phyloP scores from a whole-genome alignment of 371 early-diverging fungal species.

The Lichtheimia hyalospora region DNA sequence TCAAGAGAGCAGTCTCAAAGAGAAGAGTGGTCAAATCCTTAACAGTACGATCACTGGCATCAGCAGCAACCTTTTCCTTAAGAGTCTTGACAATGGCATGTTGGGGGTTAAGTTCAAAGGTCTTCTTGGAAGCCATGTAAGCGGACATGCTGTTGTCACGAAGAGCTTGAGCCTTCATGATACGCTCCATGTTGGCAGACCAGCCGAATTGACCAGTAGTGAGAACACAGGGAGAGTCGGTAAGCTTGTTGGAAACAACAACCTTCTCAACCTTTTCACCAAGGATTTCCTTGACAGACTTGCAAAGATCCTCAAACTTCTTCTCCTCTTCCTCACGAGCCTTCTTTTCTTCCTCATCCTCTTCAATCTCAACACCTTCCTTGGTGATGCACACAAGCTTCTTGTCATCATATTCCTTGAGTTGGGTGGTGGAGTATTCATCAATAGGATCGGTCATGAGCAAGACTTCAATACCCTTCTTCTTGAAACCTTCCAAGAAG shows the following conservation, averaged over 20 bases:
- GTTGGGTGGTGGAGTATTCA: slow-evolving; percentile 96
- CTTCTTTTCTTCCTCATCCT: slow-evolving; percentile 95
- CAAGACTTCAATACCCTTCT: slow-evolving; percentile 96
- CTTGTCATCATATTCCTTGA: slow-evolving; percentile 99
- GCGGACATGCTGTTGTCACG: slow-evolving; percentile 94
- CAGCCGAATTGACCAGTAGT: slow-evolving; percentile 98
- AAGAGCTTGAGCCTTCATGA: slow-evolving; percentile 99
- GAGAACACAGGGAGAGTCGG: slow-evolving; percentile 95
- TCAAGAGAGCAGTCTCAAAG: slow-evolving; percentile 92
- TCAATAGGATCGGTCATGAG: slow-evolving; percentile 96
- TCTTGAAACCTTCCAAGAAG: slow-evolving; percentile 97
- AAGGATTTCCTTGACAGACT: slow-evolving; percentile 86
- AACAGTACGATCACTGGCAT: slow-evolving; percentile 96
- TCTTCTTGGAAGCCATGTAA: slow-evolving; percentile 99
- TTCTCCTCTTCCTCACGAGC: slow-evolving; percentile 86
- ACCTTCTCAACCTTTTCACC: slow-evolving; percentile 99
- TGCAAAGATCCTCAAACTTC: slow-evolving; percentile 82
- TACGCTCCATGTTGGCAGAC: slow-evolving; percentile 99
- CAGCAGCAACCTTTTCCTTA: slow-evolving; percentile 83
- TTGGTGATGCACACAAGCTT: slow-evolving; percentile 97
- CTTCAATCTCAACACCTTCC: slow-evolving; percentile 98
- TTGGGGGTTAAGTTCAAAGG: slow-evolving; percentile 95
- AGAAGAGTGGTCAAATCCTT: slow-evolving; percentile 94
- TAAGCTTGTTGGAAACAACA: slow-evolving; percentile 89
- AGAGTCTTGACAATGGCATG: slow-evolving; percentile 94